A percentile compares a stretch with the other conserved stretches of the same genome.
Evolutionary conservation across 177 flowering plant genomes (phyloP).

Genomic region (Telopea speciosissima): DNA sequence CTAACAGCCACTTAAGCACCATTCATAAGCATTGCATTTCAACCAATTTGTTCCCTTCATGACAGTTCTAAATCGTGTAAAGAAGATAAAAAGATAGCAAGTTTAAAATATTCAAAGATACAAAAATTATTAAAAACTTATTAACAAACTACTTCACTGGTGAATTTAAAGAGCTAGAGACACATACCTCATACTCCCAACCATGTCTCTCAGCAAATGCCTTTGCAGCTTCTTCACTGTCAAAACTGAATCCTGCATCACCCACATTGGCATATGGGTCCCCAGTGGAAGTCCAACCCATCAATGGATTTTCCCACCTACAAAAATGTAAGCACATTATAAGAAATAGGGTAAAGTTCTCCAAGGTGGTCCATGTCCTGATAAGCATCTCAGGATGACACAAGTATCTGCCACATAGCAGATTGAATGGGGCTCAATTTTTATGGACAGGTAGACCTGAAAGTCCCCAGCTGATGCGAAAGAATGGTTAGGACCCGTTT

Average conservation of each 20-base stretch:
- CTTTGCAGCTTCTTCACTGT: constrained; percentile 79
- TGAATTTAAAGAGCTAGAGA: background rate
- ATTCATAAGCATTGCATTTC: too few relatives aligned
- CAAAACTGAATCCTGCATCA: constrained; percentile 72
- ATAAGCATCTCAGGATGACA: too few relatives aligned
- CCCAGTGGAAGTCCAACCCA: constrained; percentile 99
- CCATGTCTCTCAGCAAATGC: constrained; percentile 88
- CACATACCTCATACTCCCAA: constrained; percentile 80
- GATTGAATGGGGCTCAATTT: too few relatives aligned
- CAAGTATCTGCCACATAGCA: too few relatives aligned
- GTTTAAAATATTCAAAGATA: background rate
- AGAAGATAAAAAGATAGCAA: background rate
- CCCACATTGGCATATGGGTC: constrained; percentile 99
- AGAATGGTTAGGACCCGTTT: too few relatives aligned
- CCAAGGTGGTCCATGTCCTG: too few relatives aligned
- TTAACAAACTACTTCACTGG: background rate
- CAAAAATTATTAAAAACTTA: too few relatives aligned
- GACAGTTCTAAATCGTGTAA: background rate
- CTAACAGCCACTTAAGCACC: too few relatives aligned
- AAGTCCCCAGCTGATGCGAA: too few relatives aligned
- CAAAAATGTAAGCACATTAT: constrained; percentile 2
- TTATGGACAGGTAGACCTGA: too few relatives aligned
- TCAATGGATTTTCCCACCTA: constrained; percentile 99
- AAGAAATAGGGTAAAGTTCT: background rate
- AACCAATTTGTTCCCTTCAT: background rate